Conservation (phyloP, 192 early-diverging fungal species). For the Podila verticillata region DNA sequence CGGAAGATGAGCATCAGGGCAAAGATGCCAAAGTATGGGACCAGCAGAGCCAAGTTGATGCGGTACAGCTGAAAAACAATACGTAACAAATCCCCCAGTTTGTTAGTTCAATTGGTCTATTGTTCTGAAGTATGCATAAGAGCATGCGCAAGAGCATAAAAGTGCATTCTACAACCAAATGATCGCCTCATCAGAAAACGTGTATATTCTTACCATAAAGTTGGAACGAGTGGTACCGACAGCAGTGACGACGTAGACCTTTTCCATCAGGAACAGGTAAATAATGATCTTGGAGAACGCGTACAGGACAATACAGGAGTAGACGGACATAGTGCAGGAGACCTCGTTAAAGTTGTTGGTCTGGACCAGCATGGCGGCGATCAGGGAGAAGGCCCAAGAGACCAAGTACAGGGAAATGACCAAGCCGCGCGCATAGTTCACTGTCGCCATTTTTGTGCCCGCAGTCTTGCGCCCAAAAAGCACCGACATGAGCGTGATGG, state of each 20-base stretch:
- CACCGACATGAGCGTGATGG: conserved; percentile 36
- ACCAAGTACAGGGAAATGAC: conserved; percentile 52
- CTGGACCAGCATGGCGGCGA: conserved; percentile 46
- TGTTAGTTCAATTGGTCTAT: neutral
- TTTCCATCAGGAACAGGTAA: conserved; percentile 62
- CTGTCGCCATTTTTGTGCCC: conserved; percentile 24
- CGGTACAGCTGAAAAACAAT: conserved; percentile 20
- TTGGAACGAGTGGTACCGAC: conserved; percentile 35
- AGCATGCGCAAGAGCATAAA: neutral
- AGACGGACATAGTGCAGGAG: conserved; percentile 52
- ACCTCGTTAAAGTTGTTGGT: conserved; percentile 39
- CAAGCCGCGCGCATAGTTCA: conserved; percentile 57
- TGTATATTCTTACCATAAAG: conserved; percentile 35
- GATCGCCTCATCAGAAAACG: too few relatives aligned
- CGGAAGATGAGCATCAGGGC: conserved; percentile 36
- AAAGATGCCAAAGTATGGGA: conserved; percentile 36
- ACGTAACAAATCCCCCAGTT: neutral
- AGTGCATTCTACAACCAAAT: too few relatives aligned
- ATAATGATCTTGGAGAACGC: conserved; percentile 54
- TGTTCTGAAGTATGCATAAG: neutral
- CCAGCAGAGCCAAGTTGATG: conserved; percentile 23
- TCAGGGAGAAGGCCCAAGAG: conserved; percentile 57
- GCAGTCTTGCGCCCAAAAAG: conserved; percentile 50
- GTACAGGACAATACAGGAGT: conserved; percentile 54
- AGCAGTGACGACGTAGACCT: conserved; percentile 47